These are phyloP conservation scores for Pezicula rhizophila DNA, from an alignment of 2,329 filamentous ascomycete genomes.

Conservation along the genomic window DNA sequence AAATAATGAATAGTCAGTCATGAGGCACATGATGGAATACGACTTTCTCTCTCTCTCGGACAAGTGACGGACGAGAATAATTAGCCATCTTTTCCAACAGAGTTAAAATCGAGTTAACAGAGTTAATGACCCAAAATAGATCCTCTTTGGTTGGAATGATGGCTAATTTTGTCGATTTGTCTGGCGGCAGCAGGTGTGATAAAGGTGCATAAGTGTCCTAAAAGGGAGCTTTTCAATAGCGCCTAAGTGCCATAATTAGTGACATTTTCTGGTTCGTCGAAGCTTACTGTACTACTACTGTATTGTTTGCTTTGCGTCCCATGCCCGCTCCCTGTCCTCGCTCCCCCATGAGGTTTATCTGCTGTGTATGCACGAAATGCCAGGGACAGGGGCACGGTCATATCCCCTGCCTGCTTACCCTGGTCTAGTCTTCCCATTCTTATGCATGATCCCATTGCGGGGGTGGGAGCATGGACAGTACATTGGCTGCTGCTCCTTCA, in stretches of 20 bases:
- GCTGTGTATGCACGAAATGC: constrained; percentile 16
- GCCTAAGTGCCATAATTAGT: constrained; percentile 5
- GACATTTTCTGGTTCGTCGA: background rate
- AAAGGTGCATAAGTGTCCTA: constrained; percentile 1
- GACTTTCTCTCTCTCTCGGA: no score
- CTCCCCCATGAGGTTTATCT: constrained; percentile 5
- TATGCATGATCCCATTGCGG: background rate
- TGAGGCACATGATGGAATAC: background rate
- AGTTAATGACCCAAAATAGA: background rate
- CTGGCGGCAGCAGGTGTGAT: background rate
- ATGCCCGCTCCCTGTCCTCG: no score
- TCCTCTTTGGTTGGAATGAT: background rate
- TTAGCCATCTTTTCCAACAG: background rate
- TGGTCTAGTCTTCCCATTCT: constrained; percentile 2
- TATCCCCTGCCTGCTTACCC: background rate
- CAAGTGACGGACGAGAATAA: background rate
- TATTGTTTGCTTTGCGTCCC: no score
- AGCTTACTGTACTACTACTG: no score
- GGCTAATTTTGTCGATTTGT: background rate
- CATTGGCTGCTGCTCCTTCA: constrained; percentile 5
- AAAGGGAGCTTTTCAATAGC: background rate
- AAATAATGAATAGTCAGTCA: no score
- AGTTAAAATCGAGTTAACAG: no score
- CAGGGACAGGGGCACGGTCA: background rate
- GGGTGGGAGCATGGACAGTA: background rate